Percentiles rank a stretch among this genome's conserved stretches.
phyloP scores from a whole-genome alignment of 345 rosid species.

The Syzygium grande region DNA sequence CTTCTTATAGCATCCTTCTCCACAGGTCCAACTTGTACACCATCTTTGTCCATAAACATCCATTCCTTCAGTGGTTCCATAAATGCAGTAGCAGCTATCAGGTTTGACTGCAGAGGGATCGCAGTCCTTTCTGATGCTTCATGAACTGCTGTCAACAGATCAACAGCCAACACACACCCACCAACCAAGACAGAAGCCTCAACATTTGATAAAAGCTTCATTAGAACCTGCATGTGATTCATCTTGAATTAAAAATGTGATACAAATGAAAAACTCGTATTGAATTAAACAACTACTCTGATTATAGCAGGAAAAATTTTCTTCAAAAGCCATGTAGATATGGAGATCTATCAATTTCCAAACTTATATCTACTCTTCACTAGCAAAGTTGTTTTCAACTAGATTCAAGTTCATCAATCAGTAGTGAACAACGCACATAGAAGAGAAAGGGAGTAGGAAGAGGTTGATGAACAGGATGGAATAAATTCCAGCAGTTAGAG shows the following conservation, averaged over 20 bases:
- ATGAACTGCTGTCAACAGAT: constrained; percentile 89
- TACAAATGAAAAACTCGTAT: neutral
- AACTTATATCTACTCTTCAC: neutral
- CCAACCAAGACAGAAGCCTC: constrained; percentile 97
- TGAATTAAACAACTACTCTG: neutral
- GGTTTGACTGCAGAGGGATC: constrained; percentile 91
- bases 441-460: neutral
- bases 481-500: neutral
- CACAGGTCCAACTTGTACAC: constrained; percentile 81
- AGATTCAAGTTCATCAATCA: neutral
- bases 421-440: neutral
- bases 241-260: neutral
- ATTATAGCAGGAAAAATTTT: neutral
- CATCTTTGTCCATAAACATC: constrained; percentile 77
- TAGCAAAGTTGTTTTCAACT: neutral
- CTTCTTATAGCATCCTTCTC: constrained; percentile 96
- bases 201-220: constrained; percentile 84
- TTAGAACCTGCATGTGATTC: constrained; percentile 58
- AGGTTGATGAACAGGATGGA: neutral
- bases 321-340: neutral
- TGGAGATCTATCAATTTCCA: neutral
- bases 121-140: constrained; percentile 98
- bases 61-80: constrained; percentile 99
- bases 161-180: constrained; percentile 96
- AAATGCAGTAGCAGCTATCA: constrained; percentile 97